These are phyloP conservation scores for Lotmaria passim DNA, from an alignment of 208 protist genomes.

Conservation along the genomic window DNA sequence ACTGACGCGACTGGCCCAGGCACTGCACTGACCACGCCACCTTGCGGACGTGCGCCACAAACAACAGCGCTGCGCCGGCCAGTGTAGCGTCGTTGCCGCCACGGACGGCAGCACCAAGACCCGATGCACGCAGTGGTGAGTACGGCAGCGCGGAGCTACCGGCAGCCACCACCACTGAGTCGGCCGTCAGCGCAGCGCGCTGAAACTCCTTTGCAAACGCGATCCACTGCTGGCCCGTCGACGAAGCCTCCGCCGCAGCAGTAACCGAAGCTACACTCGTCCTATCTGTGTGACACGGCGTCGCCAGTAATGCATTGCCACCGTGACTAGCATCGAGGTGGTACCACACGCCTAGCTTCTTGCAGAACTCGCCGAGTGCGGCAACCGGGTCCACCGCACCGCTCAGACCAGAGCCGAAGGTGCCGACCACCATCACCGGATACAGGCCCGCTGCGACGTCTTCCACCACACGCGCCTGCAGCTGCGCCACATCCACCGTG, in stretches of 20 bases:
- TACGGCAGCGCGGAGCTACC: slow-evolving; percentile 24
- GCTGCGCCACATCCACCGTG: slow-evolving; percentile 44
- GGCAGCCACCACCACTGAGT: slow-evolving; percentile 24
- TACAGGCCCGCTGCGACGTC: slow-evolving; percentile 64
- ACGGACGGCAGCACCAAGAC: too few species aligned
- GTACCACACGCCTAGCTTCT: slow-evolving; percentile 64
- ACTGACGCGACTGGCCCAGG: slow-evolving; percentile 31
- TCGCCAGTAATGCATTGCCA: slow-evolving; percentile 41
- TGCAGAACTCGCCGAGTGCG: slow-evolving; percentile 50
- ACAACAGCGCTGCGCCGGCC: slow-evolving; percentile 23
- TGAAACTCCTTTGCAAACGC: slow-evolving; percentile 16
- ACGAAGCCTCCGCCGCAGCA: too few species aligned
- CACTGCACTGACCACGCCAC: slow-evolving; percentile 36
- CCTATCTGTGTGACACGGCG: neutral
- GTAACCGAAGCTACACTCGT: neutral
- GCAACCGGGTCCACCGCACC: slow-evolving; percentile 66
- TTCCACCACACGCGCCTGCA: slow-evolving; percentile 64
- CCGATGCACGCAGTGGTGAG: too few species aligned
- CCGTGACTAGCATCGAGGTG: slow-evolving; percentile 73
- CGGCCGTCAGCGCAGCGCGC: slow-evolving; percentile 13
- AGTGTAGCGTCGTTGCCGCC: neutral
- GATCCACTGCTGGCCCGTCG: neutral
- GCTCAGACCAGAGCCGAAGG: slow-evolving; percentile 50
- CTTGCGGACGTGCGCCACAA: slow-evolving; percentile 40
- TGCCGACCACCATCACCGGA: slow-evolving; percentile 68